Evolutionary conservation across 129 eudicot genomes (phyloP).

Genomic region (Solidago caesia): DNA sequence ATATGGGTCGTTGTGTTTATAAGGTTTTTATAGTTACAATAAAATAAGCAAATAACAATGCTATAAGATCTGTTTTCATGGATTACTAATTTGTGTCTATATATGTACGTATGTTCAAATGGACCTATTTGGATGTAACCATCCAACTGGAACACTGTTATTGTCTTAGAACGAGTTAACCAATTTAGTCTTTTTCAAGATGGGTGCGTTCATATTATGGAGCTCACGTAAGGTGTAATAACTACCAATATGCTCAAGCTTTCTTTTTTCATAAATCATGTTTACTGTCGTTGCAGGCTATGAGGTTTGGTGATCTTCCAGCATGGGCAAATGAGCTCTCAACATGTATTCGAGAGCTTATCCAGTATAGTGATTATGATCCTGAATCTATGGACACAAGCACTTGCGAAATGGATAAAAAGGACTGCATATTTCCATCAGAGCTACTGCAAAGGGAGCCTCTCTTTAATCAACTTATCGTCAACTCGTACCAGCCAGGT

Average conservation of each 20-base stretch:
- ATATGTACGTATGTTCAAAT: too few species aligned
- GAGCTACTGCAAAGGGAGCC: constrained; percentile 72
- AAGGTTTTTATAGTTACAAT: too few species aligned
- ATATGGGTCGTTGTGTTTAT: too few species aligned
- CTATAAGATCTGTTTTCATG: too few species aligned
- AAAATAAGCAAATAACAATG: too few species aligned
- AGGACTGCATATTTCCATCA: constrained; percentile 51
- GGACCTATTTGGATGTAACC: too few species aligned
- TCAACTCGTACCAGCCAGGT: constrained; percentile 90
- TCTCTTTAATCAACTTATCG: constrained; percentile 83
- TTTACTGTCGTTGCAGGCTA: constrained; percentile 62
- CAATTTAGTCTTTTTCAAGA: neutral
- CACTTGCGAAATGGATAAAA: constrained; percentile 28
- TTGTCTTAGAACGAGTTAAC: neutral
- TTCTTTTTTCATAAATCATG: neutral
- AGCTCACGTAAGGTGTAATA: constrained; percentile 7
- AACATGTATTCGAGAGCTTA: constrained; percentile 44
- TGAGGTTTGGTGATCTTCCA: constrained; percentile 98
- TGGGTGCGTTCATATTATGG: neutral
- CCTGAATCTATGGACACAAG: constrained; percentile 33
- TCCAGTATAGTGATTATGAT: constrained; percentile 34
- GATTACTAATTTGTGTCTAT: too few species aligned
- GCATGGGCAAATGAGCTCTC: constrained; percentile 79
- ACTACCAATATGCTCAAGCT: neutral
- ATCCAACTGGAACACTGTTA: too few species aligned